Evolutionary conservation across 2,329 filamentous ascomycete genomes (phyloP), one percentile per base, ranked within the genome.

Genomic region (Ceratocystis cubensis): DNA sequence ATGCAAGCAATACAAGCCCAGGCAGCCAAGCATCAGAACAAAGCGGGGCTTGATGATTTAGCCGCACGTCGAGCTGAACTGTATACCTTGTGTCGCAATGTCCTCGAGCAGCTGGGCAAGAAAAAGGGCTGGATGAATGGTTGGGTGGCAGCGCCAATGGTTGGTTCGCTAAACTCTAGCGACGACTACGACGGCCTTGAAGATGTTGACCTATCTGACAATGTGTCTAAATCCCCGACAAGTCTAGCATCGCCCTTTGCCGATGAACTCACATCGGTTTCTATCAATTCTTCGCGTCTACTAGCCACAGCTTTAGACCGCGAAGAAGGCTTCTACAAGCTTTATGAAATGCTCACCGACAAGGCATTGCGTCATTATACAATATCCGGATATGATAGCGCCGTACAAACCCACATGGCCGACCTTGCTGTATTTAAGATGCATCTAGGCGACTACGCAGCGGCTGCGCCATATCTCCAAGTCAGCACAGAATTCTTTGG

Each of bases 391-490:
- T 88, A 93, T 69, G 81, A 80, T 0, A 88, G 95, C 71, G 89
- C 90, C 6, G 86, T 88, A 0, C 86, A 95, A 71, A 82, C 86
- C 22, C 86, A 87, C 68, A 84, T 92, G 74, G 88, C 90, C 8
- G 94, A 99, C 74, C 81, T 97, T 59, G 94, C 91, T 1, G 82
- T 94, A 4, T 78, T 96, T 63, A 92, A 93, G 72, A 94, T 87
- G 71, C 84, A 88, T 68, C 79, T 89, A 2, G 82, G 83, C 25
- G 89, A 97, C 70, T 92, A 86, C 72, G 79, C 78, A 1, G 82
- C 84, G 1, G 92, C 94, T 0, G 86, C 88, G 0, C 82, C 82
- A 0, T 92, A 89, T 72, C 94, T 99, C 71, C 83, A 88, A 71
- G 82, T 86, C 59, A 85, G 94, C 56, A 87, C 89, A 0, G 86